Evolutionary conservation across 768 basidiomycete species (phyloP).

Genomic region (Astraeus odoratus): DNA sequence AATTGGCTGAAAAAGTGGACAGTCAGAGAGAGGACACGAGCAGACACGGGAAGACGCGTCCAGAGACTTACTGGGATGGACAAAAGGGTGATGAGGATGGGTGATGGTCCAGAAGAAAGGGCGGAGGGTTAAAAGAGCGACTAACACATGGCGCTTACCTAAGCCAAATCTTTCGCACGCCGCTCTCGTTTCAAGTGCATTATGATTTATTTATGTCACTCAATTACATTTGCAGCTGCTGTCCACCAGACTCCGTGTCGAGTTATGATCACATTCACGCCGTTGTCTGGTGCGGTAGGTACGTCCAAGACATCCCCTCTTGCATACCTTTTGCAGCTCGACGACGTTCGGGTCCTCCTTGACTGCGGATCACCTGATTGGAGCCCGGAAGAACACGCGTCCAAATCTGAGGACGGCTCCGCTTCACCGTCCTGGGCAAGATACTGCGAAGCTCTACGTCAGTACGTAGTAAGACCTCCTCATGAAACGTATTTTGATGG

Average conservation of each 20-base stretch:
- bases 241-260: neutral
- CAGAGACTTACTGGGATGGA: constrained; percentile 21
- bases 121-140: constrained; percentile 36
- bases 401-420: constrained; percentile 24
- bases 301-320: constrained; percentile 58
- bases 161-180: constrained; percentile 20
- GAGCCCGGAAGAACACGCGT: constrained; percentile 46
- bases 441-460: constrained; percentile 60
- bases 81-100: constrained; percentile 22
- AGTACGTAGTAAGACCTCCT: constrained; percentile 41
- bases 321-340: constrained; percentile 85
- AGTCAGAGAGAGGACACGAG: constrained; percentile 2
- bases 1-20: constrained; percentile 5
- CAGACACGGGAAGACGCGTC: constrained; percentile 26
- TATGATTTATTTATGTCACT: constrained; percentile 1
- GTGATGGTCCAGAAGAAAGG: constrained; percentile 24
- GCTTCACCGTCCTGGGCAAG: constrained; percentile 45
- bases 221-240: neutral
- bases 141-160: constrained; percentile 29
- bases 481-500: constrained; percentile 3
- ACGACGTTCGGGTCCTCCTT: constrained; percentile 87
- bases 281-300: constrained; percentile 79
- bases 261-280: constrained; percentile 89
- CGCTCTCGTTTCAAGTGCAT: constrained; percentile 7
- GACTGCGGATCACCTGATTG: constrained; percentile 94